Evolutionary conservation across 441 rosid genomes (phyloP), one percentile per base, ranked within the genome.

Genomic region (Francoa sonchifolia): DNA sequence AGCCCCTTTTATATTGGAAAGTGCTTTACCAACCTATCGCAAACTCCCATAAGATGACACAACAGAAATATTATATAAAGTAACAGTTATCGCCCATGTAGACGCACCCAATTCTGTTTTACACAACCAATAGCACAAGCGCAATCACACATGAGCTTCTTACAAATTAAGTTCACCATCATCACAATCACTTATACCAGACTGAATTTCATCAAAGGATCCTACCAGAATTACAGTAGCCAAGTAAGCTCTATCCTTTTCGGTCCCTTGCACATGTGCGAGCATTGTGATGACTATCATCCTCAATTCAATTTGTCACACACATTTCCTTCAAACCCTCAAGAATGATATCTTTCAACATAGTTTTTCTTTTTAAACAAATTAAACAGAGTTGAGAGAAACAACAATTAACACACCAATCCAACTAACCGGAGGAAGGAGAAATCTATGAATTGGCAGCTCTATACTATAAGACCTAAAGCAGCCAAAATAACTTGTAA

Each of bases 231-330:
- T 55, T 33, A 52, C 68, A 37, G 42, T 17, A 31, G 39, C 42
- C 36, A 50, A 42, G 39, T 45, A 49, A 54, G 32, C 18, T 44
- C 35, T 37, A 41, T 18, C 59, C 60, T 77, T 69, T 63, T 67
- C 65, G 23, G 21, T 30, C 61, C 55, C 39, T 2, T 19, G 0
- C n/a, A 26, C 9, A 42, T 7, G 17, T 21, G 18, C 35, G 54
- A 38, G n/a, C 8, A 35, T n/a, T 45, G 48, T 14, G 39, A 26
- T 50, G 17, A 31, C 15, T 27, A 51, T 16, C 26, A 48, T 33
- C 35, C 10, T 3, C 23, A 42, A 14, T 6, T 18, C 25, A 18
- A 4, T 12, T 47, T 37, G 19, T 25, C 3, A 32, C 42, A 44
- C 16, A 26, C 20, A 29, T 52, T 50, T 51, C 51, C 28, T 10